Evolutionary conservation across 2,329 filamentous ascomycete species (phyloP), one percentile per base, ranked within the genome.

Genomic region (Endothia cerciana): DNA sequence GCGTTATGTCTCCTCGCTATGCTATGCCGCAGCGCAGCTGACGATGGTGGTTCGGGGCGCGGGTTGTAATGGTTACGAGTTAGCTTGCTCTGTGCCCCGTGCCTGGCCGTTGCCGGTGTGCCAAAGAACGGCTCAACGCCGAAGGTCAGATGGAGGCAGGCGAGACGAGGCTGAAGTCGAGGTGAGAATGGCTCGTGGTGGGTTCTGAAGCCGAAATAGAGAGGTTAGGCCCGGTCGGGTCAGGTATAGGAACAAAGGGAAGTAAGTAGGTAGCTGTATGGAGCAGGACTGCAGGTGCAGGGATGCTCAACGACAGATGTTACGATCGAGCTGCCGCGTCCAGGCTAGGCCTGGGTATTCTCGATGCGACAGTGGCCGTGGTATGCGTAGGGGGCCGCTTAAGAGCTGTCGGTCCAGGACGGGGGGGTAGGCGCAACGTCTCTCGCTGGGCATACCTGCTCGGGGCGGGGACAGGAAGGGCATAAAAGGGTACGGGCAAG

Each of bases 391-490:
- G n/a, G n/a, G n/a, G n/a, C n/a, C n/a, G n/a, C n/a, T n/a, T n/a
- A n/a, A n/a, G n/a, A n/a, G n/a, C n/a, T n/a, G n/a, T 25, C 15
- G 15, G 57, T 43, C 40, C 40, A 45, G 57, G 56, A 17, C 17
- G 36, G 38, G 13, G 57, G 40, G 10, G 15, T n/a, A 28, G 57
- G 57, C 40, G 55, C 36, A 22, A 25, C 55, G 22, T 40, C 55
- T 58, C 55, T 41, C 25, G 57, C 19, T 33, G 57, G 45, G 40
- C 57, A 59, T 59, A 17, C 40, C 38, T 58, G 55, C n/a, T n/a
- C 19, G 7, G 38, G 40, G 57, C 57, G 36, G 57, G 57, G 57
- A 30, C 22, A 30, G 57, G 38, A 59, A 41, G 36, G 57, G 40
- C 55, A 17, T 43, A 41, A 40, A 40, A 40, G 36, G 38, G 6